Conservation (phyloP, 495 filamentous ascomycete genomes). For the Lindgomyces ingoldianus region DNA sequence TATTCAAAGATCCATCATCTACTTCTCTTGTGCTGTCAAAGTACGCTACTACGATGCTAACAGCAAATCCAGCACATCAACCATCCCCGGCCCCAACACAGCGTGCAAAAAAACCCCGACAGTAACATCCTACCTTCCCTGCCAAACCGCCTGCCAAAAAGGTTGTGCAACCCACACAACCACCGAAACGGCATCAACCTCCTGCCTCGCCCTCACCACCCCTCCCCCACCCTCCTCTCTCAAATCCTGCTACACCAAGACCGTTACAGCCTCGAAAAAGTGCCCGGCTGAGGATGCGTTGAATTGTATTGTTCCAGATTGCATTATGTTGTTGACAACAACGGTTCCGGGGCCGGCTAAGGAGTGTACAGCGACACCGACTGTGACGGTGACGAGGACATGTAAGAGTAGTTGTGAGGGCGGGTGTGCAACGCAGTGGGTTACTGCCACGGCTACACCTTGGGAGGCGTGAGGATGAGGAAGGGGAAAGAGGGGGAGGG, state of each 20-base stretch:
- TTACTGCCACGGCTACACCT: constrained; percentile 13
- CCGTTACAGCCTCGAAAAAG: not conserved
- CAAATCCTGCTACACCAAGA: constrained; percentile 7
- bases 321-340: constrained; percentile 16
- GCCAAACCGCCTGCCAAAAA: constrained; percentile 7
- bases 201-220: not conserved
- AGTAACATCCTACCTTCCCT: constrained; percentile 6
- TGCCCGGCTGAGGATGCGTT: constrained; percentile 15
- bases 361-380: constrained; percentile 8
- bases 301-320: constrained; percentile 5
- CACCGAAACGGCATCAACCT: not conserved
- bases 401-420: constrained; percentile 14
- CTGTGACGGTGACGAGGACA: constrained; percentile 7
- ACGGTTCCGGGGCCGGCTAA: not conserved
- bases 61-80: constrained; percentile 16
- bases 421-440: constrained; percentile 13
- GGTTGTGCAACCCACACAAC: constrained; percentile 10
- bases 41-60: too few species aligned
- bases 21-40: too few species aligned
- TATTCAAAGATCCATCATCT: not conserved
- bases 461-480: constrained; percentile 11
- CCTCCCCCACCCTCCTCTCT: not conserved
- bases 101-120: constrained; percentile 14
- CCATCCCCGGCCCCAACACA: constrained; percentile 19
- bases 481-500: not conserved